phyloP scores from a whole-genome alignment of 2,329 filamentous ascomycete species.

The Neurospora sp. region DNA sequence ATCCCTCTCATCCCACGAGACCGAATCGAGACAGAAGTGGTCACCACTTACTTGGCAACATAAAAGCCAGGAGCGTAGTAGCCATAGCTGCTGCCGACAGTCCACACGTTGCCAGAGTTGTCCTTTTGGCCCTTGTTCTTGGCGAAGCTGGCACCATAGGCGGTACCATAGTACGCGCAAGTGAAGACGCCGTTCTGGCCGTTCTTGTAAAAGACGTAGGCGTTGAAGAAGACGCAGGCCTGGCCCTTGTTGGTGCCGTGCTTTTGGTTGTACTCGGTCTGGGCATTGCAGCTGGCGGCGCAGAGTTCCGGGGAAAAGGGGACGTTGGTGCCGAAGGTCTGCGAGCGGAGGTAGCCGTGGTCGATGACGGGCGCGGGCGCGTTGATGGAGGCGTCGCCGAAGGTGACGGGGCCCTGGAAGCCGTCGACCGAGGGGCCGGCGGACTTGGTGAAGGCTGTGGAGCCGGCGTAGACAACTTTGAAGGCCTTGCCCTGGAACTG shows the following conservation, averaged over 20 bases:
- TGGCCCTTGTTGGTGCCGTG: constrained; percentile 6
- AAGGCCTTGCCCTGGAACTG: constrained; percentile 11
- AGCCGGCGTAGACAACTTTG: constrained; percentile 10
- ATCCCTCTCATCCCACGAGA: background rate
- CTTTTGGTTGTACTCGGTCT: constrained; percentile 19
- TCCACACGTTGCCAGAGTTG: constrained; percentile 5
- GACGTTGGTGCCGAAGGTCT: constrained; percentile 19
- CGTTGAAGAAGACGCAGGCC: constrained; percentile 13
- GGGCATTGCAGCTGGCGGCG: constrained; percentile 19
- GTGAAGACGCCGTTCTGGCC: constrained; percentile 6
- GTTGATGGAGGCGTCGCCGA: constrained; percentile 20
- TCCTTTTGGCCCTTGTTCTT: constrained; percentile 11
- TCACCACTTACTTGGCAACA: background rate
- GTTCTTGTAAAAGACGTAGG: constrained; percentile 10
- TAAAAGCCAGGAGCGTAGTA: constrained; percentile 6
- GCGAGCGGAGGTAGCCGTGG: constrained; percentile 22
- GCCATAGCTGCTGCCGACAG: constrained; percentile 6
- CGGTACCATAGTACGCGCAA: constrained; percentile 9
- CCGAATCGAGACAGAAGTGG: background rate
- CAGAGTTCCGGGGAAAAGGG: constrained; percentile 21
- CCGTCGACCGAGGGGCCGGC: constrained; percentile 2
- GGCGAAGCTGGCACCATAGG: constrained; percentile 8
- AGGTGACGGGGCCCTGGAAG: constrained; percentile 7
- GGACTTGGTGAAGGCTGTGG: constrained; percentile 8
- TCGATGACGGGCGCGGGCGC: constrained; percentile 18